These are phyloP conservation scores for Ophiobolus disseminans DNA, from an alignment of 2,329 filamentous ascomycete genomes.

Conservation along the genomic window DNA sequence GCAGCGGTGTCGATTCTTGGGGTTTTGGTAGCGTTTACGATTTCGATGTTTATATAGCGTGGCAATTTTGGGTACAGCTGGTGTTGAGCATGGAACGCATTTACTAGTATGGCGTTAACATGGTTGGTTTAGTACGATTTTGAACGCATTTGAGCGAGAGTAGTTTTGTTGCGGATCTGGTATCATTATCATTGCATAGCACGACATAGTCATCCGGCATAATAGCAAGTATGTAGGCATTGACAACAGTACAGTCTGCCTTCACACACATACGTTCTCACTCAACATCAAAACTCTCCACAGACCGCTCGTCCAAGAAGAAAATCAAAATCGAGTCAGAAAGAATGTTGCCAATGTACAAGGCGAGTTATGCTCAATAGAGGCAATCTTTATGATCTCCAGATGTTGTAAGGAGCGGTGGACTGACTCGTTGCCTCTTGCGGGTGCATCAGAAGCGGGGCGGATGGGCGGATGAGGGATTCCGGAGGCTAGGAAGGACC, in stretches of 20 bases:
- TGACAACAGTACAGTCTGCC: too few species aligned
- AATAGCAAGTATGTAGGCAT: too few species aligned
- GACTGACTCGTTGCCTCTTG: conserved; percentile 1
- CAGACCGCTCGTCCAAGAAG: too few species aligned
- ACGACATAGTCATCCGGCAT: too few species aligned
- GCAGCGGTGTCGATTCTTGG: background rate
- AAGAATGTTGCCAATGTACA: too few species aligned
- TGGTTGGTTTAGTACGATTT: background rate
- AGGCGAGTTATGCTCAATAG: background rate
- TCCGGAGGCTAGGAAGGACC: too few species aligned
- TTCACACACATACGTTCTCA: too few species aligned
- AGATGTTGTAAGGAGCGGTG: background rate
- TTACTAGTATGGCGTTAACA: background rate
- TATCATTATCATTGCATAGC: too few species aligned
- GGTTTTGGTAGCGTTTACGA: background rate
- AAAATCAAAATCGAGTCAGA: too few species aligned
- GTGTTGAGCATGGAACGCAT: background rate
- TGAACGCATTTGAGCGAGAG: too few species aligned
- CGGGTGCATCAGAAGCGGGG: background rate
- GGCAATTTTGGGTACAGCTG: background rate
- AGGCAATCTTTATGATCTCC: background rate
- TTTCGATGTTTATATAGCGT: background rate
- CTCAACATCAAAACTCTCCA: too few species aligned
- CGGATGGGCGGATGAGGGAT: background rate
- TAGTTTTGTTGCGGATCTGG: too few species aligned